Percentiles rank a stretch among this genome's conserved stretches.
phyloP scores from a whole-genome alignment of 2,329 filamentous ascomycete species.

The Chrysosporium queenslandicum region DNA sequence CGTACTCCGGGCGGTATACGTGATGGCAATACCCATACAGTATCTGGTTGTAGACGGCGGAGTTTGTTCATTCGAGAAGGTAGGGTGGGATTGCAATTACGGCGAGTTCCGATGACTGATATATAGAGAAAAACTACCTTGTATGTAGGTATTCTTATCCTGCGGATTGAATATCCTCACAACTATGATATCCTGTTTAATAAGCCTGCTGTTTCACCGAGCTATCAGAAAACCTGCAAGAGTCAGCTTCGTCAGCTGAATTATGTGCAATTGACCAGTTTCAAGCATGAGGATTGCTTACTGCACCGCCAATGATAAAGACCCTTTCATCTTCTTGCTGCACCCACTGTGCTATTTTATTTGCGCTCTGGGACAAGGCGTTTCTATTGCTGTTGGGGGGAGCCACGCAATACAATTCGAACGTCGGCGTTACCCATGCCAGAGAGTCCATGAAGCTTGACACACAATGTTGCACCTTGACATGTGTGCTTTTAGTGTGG shows the following conservation, averaged over 20 bases:
- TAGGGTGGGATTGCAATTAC: background rate
- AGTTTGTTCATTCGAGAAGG: background rate
- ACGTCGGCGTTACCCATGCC: conserved; percentile 81
- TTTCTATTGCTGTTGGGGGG: conserved; percentile 55
- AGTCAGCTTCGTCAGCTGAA: background rate
- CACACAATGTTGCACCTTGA: conserved; percentile 76
- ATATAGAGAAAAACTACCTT: background rate
- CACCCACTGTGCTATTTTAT: conserved; percentile 84
- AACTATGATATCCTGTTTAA: background rate
- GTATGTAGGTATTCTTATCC: background rate
- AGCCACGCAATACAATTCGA: conserved; percentile 93
- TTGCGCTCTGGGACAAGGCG: conserved; percentile 72
- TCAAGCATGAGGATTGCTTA: conserved; percentile 33
- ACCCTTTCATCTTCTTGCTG: conserved; percentile 83
- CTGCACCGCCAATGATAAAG: conserved; percentile 96
- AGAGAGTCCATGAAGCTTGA: conserved; percentile 66
- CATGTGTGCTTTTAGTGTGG: conserved; percentile 72
- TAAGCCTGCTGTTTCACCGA: background rate
- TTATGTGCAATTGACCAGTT: background rate
- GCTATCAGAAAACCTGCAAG: conserved; percentile 4
- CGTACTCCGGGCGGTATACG: no score
- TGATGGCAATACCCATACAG: background rate
- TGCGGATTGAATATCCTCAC: background rate
- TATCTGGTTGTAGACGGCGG: background rate
- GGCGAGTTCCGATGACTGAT: background rate